Evolutionary conservation across 1,284 basidiomycete genomes (phyloP).

Genomic region (Xanthoconium separans): DNA sequence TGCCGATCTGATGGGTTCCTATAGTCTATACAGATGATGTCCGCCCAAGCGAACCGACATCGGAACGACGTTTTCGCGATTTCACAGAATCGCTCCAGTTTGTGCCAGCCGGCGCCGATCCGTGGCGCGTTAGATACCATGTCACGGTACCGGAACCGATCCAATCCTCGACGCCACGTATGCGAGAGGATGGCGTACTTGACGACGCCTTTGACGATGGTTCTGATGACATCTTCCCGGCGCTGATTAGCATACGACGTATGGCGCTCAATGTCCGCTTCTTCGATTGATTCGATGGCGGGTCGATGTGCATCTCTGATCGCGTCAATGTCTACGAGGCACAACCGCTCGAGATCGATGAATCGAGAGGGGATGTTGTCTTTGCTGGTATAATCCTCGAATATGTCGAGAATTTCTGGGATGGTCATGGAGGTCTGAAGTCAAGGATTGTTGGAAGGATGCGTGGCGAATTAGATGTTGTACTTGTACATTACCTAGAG

Average conservation of each 20-base stretch:
- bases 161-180: slow-evolving; percentile 4
- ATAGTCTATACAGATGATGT: slow-evolving; percentile 15
- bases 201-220: slow-evolving; percentile 20
- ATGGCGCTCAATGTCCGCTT: slow-evolving; percentile 24
- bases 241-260: slow-evolving; percentile 26
- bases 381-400: slow-evolving; percentile 7
- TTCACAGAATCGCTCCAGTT: slow-evolving; percentile 11
- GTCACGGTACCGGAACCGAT: slow-evolving; percentile 3
- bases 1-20: neutral
- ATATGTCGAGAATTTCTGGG: slow-evolving; percentile 14
- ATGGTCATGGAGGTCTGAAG: slow-evolving; percentile 6
- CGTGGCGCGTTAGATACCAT: slow-evolving; percentile 3
- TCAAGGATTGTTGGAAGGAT: too few relatives aligned
- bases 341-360: slow-evolving; percentile 14
- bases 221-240: slow-evolving; percentile 21
- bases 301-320: slow-evolving; percentile 7
- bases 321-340: slow-evolving; percentile 7
- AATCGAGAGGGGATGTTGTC: slow-evolving; percentile 11
- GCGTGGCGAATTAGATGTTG: too few relatives aligned
- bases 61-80: slow-evolving; percentile 10
- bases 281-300: slow-evolving; percentile 16
- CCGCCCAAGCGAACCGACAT: slow-evolving; percentile 23
- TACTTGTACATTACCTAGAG: too few relatives aligned
- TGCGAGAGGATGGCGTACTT: slow-evolving; percentile 24
- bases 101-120: slow-evolving; percentile 13